These are phyloP conservation scores for Geosmithia morbida DNA, from an alignment of 2,329 filamentous ascomycete genomes.

Conservation along the genomic window DNA sequence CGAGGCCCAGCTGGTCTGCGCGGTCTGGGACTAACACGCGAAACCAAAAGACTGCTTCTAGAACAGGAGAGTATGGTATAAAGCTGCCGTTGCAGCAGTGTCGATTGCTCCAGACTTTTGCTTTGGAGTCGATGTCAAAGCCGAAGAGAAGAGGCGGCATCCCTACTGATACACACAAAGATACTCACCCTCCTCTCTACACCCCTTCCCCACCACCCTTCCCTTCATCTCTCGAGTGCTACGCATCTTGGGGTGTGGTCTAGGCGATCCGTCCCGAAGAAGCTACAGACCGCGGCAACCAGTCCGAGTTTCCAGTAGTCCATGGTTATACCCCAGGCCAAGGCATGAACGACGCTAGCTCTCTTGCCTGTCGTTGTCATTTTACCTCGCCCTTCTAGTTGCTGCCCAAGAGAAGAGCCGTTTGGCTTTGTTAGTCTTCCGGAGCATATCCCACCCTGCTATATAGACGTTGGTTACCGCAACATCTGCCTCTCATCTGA, in stretches of 20 bases:
- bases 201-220: neutral
- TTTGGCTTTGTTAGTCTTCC: neutral
- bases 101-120: neutral
- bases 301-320: neutral
- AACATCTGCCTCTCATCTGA: neutral
- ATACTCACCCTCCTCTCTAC: neutral
- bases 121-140: neutral
- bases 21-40: neutral
- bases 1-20: neutral
- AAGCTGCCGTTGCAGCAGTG: neutral
- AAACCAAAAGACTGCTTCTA: neutral
- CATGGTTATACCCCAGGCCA: neutral
- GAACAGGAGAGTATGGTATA: neutral
- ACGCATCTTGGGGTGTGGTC: neutral
- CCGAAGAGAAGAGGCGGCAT: neutral
- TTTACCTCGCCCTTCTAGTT: neutral
- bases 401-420: neutral
- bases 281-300: neutral
- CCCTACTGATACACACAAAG: neutral
- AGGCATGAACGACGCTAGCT: neutral
- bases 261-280: neutral
- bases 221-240: neutral
- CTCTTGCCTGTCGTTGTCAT: neutral
- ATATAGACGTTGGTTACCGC: neutral
- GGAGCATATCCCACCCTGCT: neutral